phyloP scores from a whole-genome alignment of 192 early-diverging fungal genomes.

The Geranomyces variabilis region DNA sequence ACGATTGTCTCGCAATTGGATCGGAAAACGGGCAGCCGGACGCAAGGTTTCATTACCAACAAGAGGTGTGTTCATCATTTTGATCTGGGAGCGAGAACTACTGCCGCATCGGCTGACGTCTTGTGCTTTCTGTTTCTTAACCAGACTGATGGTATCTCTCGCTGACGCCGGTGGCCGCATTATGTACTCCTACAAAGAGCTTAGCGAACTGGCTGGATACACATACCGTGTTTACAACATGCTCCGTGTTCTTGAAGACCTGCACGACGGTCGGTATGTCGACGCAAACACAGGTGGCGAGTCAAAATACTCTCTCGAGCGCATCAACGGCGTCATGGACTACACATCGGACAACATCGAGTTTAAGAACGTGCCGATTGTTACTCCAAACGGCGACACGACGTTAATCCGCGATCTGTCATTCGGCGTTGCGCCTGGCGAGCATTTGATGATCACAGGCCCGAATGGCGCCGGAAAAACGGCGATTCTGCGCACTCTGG shows the following conservation, averaged over 20 bases:
- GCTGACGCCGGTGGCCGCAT: slow-evolving; percentile 94
- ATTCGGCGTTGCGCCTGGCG: slow-evolving; percentile 87
- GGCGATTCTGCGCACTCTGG: slow-evolving; percentile 93
- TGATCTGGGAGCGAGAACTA: neutral
- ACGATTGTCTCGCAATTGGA: slow-evolving; percentile 40
- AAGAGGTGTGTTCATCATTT: slow-evolving; percentile 49
- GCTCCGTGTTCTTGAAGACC: slow-evolving; percentile 78
- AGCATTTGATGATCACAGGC: slow-evolving; percentile 89
- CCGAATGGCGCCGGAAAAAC: slow-evolving; percentile 92
- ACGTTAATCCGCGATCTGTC: slow-evolving; percentile 55
- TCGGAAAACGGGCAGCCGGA: slow-evolving; percentile 57
- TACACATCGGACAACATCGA: slow-evolving; percentile 34
- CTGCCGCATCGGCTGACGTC: neutral
- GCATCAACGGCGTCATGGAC: slow-evolving; percentile 27
- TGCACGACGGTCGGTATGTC: slow-evolving; percentile 59
- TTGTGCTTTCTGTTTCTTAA: neutral
- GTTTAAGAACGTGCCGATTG: slow-evolving; percentile 47
- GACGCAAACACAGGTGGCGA: slow-evolving; percentile 40
- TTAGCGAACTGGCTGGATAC: slow-evolving; percentile 93
- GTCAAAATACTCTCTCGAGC: slow-evolving; percentile 41
- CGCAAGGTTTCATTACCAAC: slow-evolving; percentile 89
- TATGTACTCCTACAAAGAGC: slow-evolving; percentile 95
- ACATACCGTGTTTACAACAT: slow-evolving; percentile 89
- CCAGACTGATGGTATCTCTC: slow-evolving; percentile 79
- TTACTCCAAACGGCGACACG: slow-evolving; percentile 57